Conservation (phyloP, 2,329 filamentous ascomycete genomes). For the Penicillium sp. region DNA sequence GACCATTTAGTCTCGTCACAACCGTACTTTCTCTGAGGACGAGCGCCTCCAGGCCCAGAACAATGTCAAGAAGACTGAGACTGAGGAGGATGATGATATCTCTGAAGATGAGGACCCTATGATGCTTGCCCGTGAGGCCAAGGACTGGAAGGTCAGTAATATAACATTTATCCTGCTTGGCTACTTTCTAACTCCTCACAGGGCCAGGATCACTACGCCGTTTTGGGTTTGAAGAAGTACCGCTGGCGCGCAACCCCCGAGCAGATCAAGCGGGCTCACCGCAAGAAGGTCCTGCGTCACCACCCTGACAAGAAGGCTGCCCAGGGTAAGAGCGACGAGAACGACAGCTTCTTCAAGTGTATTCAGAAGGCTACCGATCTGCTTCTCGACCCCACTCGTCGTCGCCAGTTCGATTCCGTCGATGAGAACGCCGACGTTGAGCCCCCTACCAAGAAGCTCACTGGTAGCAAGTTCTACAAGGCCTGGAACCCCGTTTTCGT, state of each 20-base stretch:
- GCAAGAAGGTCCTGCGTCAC: slow-evolving; percentile 98
- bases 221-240: slow-evolving; percentile 86
- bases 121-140: slow-evolving; percentile 85
- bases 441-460: slow-evolving; percentile 83
- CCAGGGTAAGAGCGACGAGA: slow-evolving; percentile 66
- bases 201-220: slow-evolving; percentile 95
- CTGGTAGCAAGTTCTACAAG: slow-evolving; percentile 86
- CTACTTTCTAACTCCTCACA: slow-evolving; percentile 31
- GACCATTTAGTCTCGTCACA: slow-evolving; percentile 59
- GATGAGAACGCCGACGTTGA: slow-evolving; percentile 89
- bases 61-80: slow-evolving; percentile 89
- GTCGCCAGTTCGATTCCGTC: slow-evolving; percentile 91
- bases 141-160: slow-evolving; percentile 88
- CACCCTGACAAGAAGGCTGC: slow-evolving; percentile 99
- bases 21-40: slow-evolving; percentile 97
- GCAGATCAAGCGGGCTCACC: slow-evolving; percentile 97
- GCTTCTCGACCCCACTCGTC: slow-evolving; percentile 81
- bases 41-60: slow-evolving; percentile 93
- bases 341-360: slow-evolving; percentile 99
- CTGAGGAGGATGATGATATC: slow-evolving; percentile 80
- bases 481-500: slow-evolving; percentile 86
- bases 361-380: slow-evolving; percentile 97
- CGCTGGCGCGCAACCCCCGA: slow-evolving; percentile 88
- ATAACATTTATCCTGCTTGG: neutral
- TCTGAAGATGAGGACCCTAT: slow-evolving; percentile 88